Base-by-base conservation (phyloP, 1,284 basidiomycete genomes). In the Moesziomyces parantarcticus region DNA sequence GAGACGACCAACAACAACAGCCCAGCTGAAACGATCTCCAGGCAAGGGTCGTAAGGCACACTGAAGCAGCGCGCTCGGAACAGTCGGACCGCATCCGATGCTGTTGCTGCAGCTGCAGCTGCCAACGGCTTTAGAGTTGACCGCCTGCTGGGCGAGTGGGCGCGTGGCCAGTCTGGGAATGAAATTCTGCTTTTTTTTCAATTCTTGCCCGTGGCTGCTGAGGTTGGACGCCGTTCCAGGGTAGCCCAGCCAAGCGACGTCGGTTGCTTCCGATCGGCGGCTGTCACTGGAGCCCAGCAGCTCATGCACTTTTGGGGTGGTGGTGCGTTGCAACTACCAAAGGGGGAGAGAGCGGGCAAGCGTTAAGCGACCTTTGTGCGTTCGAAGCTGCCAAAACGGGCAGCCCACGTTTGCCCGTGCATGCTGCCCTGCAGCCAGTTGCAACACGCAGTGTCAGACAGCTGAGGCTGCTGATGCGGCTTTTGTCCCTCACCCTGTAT, bases 221-320 rank as follows among this genome's bases (percentile, higher is more conserved):
- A 13, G 29, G 29, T 32, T 32, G 29, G 29, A 32, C 29, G 29
- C 29, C 29, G 29, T 32, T 32, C 29, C 29, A 32, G 11, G 29
- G 29, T 32, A 32, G 29, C 29, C 29, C 10, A 32, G 36, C 13
- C 36, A 39, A 18, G 21, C 21, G 25, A n/a, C 21, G 47, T 55
- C 53, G 44, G 53, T 55, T 55, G 45, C 45, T 55, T 41, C 53
- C 53, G 53, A 55, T 55, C 36, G 36, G 22, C 53, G n/a, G 18
- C 48, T 36, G 45, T 55, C 45, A 39, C 6, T 32, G 41, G 21
- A 5, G 14, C 34, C 16, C 29, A 32, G 22, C n/a, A n/a, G 42
- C 26, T 50, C 49, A 50, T 50, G 49, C 36, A 18, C 21, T 23
- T 39, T 39, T 39, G 14, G 36, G 36, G 36, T 16, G 14, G 36